These are phyloP conservation scores for Salix purpurea DNA, from an alignment of 345 rosid genomes.

Conservation along the genomic window DNA sequence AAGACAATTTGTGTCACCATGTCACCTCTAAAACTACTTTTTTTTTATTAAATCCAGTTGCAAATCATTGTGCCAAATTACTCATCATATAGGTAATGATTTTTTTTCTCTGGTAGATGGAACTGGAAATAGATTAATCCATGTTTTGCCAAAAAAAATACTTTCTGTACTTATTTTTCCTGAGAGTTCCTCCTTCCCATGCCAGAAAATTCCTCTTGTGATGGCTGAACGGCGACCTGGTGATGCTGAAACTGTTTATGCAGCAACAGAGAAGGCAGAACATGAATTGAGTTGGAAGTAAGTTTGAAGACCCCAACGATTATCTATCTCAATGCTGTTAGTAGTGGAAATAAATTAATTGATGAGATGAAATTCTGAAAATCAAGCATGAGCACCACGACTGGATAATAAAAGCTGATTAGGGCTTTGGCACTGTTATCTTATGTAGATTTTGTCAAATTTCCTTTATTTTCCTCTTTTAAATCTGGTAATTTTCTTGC, in stretches of 20 bases:
- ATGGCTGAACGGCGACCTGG: slow-evolving; percentile 74
- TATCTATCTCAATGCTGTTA: neutral
- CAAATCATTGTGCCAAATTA: neutral
- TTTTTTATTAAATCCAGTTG: too few species aligned
- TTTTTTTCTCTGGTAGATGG: neutral
- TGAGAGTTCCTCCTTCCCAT: neutral
- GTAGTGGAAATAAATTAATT: too few species aligned
- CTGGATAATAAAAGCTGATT: neutral
- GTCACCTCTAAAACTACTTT: too few species aligned
- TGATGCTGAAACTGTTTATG: slow-evolving; percentile 83
- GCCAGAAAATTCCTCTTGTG: slow-evolving; percentile 74
- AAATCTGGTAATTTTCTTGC: slow-evolving; percentile 13
- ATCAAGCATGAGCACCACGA: neutral
- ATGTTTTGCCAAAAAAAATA: neutral
- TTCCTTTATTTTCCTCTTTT: neutral
- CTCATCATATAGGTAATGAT: neutral
- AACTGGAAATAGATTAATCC: neutral
- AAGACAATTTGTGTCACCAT: neutral
- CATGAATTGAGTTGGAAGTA: slow-evolving; percentile 86
- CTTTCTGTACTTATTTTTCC: neutral
- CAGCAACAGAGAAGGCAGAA: slow-evolving; percentile 79
- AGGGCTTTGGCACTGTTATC: neutral
- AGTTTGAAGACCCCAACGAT: slow-evolving; percentile 23
- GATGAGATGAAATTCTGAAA: neutral
- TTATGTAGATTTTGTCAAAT: neutral